Conservation (phyloP, 2,329 filamentous ascomycete genomes). For the Epichloe baconii region DNA sequence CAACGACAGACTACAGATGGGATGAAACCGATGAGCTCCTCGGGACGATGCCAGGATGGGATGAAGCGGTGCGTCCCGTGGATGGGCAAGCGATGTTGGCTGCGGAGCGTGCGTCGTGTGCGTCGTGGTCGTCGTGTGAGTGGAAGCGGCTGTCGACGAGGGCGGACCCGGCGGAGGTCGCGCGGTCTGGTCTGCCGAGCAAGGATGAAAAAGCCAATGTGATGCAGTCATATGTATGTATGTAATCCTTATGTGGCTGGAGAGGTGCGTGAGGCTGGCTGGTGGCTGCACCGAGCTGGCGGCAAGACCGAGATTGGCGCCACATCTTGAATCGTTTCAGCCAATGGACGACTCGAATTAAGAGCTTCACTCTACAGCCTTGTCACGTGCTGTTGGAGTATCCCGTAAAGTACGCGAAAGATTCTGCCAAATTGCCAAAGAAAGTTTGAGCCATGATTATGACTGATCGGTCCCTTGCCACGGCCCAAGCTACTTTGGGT, state of each 20-base stretch:
- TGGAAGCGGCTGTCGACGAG: conserved; percentile 1
- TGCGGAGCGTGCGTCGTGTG: conserved; percentile 4
- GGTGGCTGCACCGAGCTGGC: neutral
- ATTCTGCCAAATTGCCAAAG: neutral
- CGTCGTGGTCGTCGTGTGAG: conserved; percentile 1
- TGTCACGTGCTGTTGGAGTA: conserved; percentile 3
- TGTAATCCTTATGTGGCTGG: conserved; percentile 2
- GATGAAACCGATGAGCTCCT: neutral
- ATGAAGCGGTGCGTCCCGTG: neutral
- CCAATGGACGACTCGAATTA: conserved; percentile 4
- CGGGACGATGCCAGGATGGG: neutral
- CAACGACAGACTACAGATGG: neutral
- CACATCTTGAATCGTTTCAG: neutral
- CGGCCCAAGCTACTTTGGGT: neutral
- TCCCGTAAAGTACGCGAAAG: neutral
- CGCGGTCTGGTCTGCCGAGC: conserved; percentile 1
- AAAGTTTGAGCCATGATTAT: neutral
- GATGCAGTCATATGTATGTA: neutral
- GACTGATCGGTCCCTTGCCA: neutral
- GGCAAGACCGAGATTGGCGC: conserved; percentile 1
- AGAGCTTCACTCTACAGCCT: neutral
- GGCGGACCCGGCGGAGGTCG: conserved; percentile 1
- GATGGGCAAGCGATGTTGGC: conserved; percentile 1
- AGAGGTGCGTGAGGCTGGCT: neutral
- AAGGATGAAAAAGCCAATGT: neutral